phyloP scores from a whole-genome alignment of 2,329 filamentous ascomycete genomes.

The Didymella pomorum region DNA sequence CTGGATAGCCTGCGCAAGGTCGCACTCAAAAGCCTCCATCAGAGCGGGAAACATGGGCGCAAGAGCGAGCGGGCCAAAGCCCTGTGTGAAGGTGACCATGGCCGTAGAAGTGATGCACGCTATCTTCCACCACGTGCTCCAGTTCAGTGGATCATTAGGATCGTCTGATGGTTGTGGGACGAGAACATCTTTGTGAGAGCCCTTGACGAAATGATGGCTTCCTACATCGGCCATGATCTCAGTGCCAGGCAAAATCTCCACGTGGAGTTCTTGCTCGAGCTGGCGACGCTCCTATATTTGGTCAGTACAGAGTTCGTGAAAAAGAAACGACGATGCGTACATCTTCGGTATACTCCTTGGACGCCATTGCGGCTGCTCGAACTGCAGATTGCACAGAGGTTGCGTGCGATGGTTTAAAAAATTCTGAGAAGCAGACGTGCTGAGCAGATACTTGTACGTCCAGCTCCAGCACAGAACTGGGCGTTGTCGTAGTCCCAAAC shows the following conservation, averaged over 20 bases:
- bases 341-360: slow-evolving; percentile 18
- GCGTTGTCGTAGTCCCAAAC: not conserved
- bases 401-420: not conserved
- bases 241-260: slow-evolving; percentile 64
- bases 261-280: slow-evolving; percentile 61
- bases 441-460: slow-evolving; percentile 12
- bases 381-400: not conserved
- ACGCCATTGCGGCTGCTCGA: slow-evolving; percentile 10
- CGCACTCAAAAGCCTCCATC: slow-evolving; percentile 63
- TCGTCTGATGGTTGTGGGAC: slow-evolving; percentile 63
- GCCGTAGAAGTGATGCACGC: slow-evolving; percentile 58
- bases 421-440: not conserved
- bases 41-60: slow-evolving; percentile 68
- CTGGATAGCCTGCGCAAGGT: slow-evolving; percentile 62
- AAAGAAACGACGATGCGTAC: not conserved
- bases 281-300: slow-evolving; percentile 53
- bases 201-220: slow-evolving; percentile 69
- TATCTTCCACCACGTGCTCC: slow-evolving; percentile 60
- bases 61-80: slow-evolving; percentile 63
- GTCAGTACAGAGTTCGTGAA: not conserved
- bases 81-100: slow-evolving; percentile 60
- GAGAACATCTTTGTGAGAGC: slow-evolving; percentile 54
- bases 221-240: slow-evolving; percentile 69
- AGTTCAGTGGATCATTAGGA: slow-evolving; percentile 63
- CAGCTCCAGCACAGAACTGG: not conserved